phyloP scores from a whole-genome alignment of 2,329 filamentous ascomycete species.

The Elsinoe arachidis region DNA sequence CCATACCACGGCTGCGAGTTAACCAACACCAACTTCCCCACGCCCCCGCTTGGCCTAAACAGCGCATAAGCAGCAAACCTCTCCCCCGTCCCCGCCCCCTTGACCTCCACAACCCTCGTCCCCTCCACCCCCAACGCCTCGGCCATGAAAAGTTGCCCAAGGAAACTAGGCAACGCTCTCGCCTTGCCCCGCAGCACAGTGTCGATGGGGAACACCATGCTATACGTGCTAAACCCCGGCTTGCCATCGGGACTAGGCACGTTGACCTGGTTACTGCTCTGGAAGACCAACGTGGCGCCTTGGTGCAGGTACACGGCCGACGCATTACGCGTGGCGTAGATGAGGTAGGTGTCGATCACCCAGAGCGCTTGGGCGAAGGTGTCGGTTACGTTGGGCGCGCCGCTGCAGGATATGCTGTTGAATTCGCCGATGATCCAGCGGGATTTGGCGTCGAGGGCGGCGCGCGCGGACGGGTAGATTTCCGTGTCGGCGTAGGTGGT shows the following conservation, averaged over 20 bases:
- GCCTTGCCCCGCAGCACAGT: conserved; percentile 21
- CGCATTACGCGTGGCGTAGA: conserved; percentile 33
- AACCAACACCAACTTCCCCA: conserved; percentile 23
- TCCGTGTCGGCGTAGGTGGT: conserved; percentile 22
- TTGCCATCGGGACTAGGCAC: conserved; percentile 22
- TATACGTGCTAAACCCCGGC: conserved; percentile 24
- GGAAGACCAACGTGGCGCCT: conserved; percentile 25
- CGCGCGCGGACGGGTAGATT: conserved; percentile 23
- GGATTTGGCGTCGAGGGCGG: conserved; percentile 22
- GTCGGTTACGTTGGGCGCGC: conserved; percentile 33
- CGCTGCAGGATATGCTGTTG: conserved; percentile 35
- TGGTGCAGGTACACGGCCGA: conserved; percentile 31
- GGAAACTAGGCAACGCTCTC: conserved; percentile 23
- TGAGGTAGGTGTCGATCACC: conserved; percentile 32
- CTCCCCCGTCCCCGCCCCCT: conserved; percentile 19
- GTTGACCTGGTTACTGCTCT: conserved; percentile 23
- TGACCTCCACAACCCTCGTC: conserved; percentile 20
- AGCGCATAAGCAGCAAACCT: conserved; percentile 24
- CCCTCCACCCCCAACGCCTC: conserved; percentile 23
- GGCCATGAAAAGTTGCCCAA: conserved; percentile 23
- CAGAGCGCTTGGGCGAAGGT: conserved; percentile 35
- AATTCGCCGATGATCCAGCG: conserved; percentile 32
- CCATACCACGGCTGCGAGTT: conserved; percentile 24
- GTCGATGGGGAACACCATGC: conserved; percentile 22
- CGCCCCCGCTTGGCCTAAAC: conserved; percentile 19